These are phyloP conservation scores for Suillus plorans DNA, from an alignment of 768 basidiomycete genomes.

Conservation along the genomic window DNA sequence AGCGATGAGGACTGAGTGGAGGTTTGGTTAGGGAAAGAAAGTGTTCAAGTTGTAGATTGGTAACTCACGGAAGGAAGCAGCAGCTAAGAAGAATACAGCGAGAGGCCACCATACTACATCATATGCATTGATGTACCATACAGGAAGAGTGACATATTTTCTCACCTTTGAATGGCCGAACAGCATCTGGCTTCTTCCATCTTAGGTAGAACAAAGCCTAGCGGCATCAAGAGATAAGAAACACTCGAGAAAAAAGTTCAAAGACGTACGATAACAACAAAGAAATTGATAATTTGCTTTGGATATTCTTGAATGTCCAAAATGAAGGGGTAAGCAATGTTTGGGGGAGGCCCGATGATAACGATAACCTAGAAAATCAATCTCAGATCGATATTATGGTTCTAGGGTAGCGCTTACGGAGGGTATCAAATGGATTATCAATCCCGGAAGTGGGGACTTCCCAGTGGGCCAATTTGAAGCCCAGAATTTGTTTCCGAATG, in stretches of 20 bases:
- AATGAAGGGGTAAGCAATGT: slow-evolving; percentile 60
- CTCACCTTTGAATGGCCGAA: slow-evolving; percentile 53
- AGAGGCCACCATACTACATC: slow-evolving; percentile 52
- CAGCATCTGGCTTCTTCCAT: slow-evolving; percentile 46
- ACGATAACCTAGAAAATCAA: slow-evolving; percentile 53
- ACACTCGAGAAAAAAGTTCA: neutral
- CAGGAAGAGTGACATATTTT: neutral
- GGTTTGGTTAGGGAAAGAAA: neutral
- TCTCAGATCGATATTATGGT: slow-evolving; percentile 17
- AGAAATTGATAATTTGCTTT: slow-evolving; percentile 53
- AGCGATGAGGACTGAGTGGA: slow-evolving; percentile 44
- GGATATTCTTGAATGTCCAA: slow-evolving; percentile 54
- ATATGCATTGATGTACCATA: neutral
- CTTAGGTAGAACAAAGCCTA: slow-evolving; percentile 58
- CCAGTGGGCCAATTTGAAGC: slow-evolving; percentile 63
- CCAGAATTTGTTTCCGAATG: slow-evolving; percentile 59
- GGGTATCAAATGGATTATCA: slow-evolving; percentile 55
- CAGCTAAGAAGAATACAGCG: slow-evolving; percentile 53
- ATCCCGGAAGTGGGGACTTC: slow-evolving; percentile 53
- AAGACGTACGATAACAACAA: slow-evolving; percentile 49
- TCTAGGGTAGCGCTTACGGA: slow-evolving; percentile 33
- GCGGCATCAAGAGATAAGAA: neutral
- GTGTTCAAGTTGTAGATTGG: too few species aligned
- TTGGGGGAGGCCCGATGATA: slow-evolving; percentile 52
- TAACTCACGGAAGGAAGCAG: slow-evolving; percentile 48